Conservation (phyloP, 306 rosid genomes). For the Acacia confusa region DNA sequence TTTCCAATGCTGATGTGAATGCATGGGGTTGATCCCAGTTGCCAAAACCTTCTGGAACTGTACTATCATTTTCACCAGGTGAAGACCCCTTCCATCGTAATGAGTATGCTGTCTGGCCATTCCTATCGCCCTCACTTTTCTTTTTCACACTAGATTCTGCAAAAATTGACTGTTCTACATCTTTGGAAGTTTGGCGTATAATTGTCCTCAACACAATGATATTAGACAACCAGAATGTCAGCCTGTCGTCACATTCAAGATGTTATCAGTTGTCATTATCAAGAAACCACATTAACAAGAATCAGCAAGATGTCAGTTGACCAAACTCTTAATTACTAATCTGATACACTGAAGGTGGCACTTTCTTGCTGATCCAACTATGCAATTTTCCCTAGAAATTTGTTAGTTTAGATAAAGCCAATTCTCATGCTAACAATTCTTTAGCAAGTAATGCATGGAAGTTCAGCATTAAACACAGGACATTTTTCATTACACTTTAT, state of each 20-base stretch:
- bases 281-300: conserved; percentile 30
- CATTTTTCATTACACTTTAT: neutral
- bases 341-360: conserved; percentile 21
- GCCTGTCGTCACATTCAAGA: conserved; percentile 51
- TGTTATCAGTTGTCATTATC: conserved; percentile 20
- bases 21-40: conserved; percentile 66
- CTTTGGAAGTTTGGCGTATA: conserved; percentile 55
- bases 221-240: conserved; percentile 92
- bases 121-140: conserved; percentile 50
- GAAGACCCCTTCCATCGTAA: conserved; percentile 67
- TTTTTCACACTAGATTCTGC: conserved; percentile 46
- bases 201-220: conserved; percentile 76
- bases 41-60: conserved; percentile 38
- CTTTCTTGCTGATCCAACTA: conserved; percentile 16
- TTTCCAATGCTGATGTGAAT: conserved; percentile 69
- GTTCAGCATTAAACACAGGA: conserved; percentile 11
- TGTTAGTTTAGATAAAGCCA: conserved; percentile 11
- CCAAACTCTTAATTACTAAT: conserved; percentile 21
- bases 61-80: conserved; percentile 48
- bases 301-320: conserved; percentile 21
- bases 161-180: conserved; percentile 34
- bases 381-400: conserved; percentile 4
- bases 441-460: conserved; percentile 1
- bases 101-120: conserved; percentile 43
- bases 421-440: conserved; percentile 4